phyloP scores from a whole-genome alignment of 73 alveolate genomes.

The Diophrys sp. region DNA sequence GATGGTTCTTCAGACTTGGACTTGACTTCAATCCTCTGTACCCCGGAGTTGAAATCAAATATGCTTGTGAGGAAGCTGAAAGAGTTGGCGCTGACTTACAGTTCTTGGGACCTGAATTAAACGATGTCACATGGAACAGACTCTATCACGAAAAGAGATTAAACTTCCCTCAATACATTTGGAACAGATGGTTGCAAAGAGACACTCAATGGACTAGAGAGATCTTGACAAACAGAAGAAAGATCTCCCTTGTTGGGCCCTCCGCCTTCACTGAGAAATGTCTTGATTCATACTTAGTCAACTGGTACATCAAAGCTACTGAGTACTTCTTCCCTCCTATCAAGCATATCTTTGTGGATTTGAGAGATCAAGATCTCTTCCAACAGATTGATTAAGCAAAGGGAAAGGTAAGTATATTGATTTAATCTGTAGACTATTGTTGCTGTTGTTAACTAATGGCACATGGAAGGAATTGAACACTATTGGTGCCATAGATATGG shows the following conservation, averaged over 20 bases:
- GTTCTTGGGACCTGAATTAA: constrained; percentile 66
- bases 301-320: constrained; percentile 64
- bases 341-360: constrained; percentile 65
- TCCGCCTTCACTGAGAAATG: constrained; percentile 62
- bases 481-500: constrained; percentile 71
- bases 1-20: constrained; percentile 48
- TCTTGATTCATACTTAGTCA: constrained; percentile 54
- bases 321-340: constrained; percentile 68
- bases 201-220: constrained; percentile 55
- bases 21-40: constrained; percentile 61
- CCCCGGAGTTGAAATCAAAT: constrained; percentile 75
- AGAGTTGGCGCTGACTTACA: constrained; percentile 54
- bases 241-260: constrained; percentile 53
- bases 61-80: constrained; percentile 70
- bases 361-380: constrained; percentile 71
- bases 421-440: constrained; percentile 40
- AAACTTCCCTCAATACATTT: constrained; percentile 10
- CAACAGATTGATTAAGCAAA: constrained; percentile 47
- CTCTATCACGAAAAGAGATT: constrained; percentile 36
- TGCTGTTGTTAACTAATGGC: constrained; percentile 85
- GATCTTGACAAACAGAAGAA: constrained; percentile 25
- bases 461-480: constrained; percentile 76
- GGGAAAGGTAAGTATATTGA: constrained; percentile 31
- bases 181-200: constrained; percentile 4
- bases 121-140: constrained; percentile 34